Conservation (phyloP, 1,139 yeast genomes). For the Kurtzmaniella quercitrusa region DNA sequence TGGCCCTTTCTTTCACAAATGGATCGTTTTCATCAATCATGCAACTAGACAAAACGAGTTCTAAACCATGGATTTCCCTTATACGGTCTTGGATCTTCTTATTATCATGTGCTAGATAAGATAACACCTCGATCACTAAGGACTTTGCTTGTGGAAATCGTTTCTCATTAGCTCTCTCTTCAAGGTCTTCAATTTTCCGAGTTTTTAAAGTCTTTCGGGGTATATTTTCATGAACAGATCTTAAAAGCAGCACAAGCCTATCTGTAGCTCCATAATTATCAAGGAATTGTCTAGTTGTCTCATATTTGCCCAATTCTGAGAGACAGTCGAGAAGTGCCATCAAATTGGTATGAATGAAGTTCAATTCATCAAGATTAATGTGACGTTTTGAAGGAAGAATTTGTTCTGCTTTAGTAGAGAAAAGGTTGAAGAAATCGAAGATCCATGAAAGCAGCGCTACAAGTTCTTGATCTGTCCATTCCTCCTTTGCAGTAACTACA, state of each 20-base stretch:
- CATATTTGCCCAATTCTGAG: constrained; percentile 46
- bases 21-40: constrained; percentile 87
- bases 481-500: constrained; percentile 43
- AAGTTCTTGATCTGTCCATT: constrained; percentile 51
- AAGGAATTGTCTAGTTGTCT: constrained; percentile 49
- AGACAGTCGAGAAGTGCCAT: constrained; percentile 44
- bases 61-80: constrained; percentile 65
- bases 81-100: constrained; percentile 61
- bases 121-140: constrained; percentile 55
- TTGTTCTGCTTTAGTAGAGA: constrained; percentile 10
- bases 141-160: constrained; percentile 60
- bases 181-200: constrained; percentile 10
- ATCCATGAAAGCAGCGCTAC: constrained; percentile 55
- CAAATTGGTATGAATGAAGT: constrained; percentile 18
- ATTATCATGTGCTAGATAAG: constrained; percentile 50
- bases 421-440: constrained; percentile 31
- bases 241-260: constrained; percentile 39
- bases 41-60: constrained; percentile 72
- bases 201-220: constrained; percentile 28
- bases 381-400: constrained; percentile 10
- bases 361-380: constrained; percentile 10
- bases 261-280: constrained; percentile 48
- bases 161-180: constrained; percentile 19
- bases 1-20: constrained; percentile 78
- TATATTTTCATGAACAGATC: constrained; percentile 46